Conservation (phyloP, 352 stramenopile genomes). For the Phytopythium cucurbitacearum region DNA sequence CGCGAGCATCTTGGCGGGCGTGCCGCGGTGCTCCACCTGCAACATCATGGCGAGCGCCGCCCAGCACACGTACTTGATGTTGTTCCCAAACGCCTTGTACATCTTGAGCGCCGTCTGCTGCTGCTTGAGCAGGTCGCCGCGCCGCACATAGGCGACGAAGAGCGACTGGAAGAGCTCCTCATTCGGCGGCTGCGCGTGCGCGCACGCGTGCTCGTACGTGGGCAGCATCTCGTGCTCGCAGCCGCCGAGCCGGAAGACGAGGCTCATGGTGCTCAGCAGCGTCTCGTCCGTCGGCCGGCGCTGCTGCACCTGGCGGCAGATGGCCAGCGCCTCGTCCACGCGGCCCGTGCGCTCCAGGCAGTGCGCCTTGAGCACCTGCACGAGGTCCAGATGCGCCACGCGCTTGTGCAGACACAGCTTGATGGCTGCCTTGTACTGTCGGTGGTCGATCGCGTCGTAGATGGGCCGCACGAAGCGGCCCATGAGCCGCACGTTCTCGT, state of each 20-base stretch:
- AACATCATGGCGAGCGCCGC: conserved; percentile 79
- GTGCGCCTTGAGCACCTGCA: conserved; percentile 82
- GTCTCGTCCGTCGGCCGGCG: conserved; percentile 75
- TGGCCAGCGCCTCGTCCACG: conserved; percentile 63
- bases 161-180: conserved; percentile 73
- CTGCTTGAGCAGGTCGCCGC: conserved; percentile 76
- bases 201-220: conserved; percentile 68
- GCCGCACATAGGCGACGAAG: conserved; percentile 63
- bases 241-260: conserved; percentile 75
- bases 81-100: conserved; percentile 65
- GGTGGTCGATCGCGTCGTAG: conserved; percentile 80
- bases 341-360: conserved; percentile 76
- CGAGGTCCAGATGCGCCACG: conserved; percentile 68
- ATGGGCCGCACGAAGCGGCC: conserved; percentile 78
- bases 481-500: conserved; percentile 52
- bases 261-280: conserved; percentile 79
- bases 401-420: conserved; percentile 83
- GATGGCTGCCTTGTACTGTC: conserved; percentile 80
- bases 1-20: conserved; percentile 67
- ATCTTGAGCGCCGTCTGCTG: conserved; percentile 87
- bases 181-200: conserved; percentile 35
- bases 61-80: conserved; percentile 80
- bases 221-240: conserved; percentile 77
- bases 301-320: conserved; percentile 59
- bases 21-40: conserved; percentile 64